A percentile compares a stretch with the other conserved stretches of the same genome.
Evolutionary conservation across 805 yeast species (phyloP).

Genomic region (Blastobotrys parvus): DNA sequence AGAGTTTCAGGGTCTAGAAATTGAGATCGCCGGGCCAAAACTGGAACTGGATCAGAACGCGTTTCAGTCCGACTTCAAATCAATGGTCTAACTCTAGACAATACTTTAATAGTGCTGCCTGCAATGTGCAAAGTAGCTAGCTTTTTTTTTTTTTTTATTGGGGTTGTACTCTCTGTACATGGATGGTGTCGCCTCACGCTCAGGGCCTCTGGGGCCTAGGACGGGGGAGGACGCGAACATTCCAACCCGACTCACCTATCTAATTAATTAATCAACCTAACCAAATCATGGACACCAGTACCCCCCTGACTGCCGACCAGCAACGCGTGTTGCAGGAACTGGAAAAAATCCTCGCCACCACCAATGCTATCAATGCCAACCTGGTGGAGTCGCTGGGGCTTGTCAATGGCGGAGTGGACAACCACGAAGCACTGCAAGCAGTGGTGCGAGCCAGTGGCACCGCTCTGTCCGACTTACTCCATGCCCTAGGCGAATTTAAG

Average conservation of each 20-base stretch:
- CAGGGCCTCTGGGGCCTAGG: too few species aligned
- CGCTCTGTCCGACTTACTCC: too few species aligned
- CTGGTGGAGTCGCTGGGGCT: neutral
- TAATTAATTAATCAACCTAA: too few species aligned
- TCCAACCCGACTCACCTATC: too few species aligned
- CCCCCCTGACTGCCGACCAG: neutral
- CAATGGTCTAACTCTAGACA: too few species aligned
- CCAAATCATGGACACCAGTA: too few species aligned
- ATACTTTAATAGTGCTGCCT: neutral
- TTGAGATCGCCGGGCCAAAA: conserved; percentile 22
- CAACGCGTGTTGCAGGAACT: neutral
- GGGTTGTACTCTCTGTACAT: too few species aligned
- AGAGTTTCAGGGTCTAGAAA: conserved; percentile 48
- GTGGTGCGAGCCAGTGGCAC: neutral
- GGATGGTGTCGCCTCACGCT: too few species aligned
- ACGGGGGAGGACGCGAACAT: too few species aligned
- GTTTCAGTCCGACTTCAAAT: neutral
- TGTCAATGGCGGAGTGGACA: neutral
- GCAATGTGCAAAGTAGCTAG: too few species aligned
- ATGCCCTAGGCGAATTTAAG: too few species aligned
- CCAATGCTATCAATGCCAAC: neutral
- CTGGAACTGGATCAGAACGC: neutral
- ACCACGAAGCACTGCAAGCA: neutral
- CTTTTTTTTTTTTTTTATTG: too few species aligned
- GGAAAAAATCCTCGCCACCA: conserved; percentile 2